Conservation (phyloP, 2,329 filamentous ascomycete species). For the Fusarium globosum region DNA sequence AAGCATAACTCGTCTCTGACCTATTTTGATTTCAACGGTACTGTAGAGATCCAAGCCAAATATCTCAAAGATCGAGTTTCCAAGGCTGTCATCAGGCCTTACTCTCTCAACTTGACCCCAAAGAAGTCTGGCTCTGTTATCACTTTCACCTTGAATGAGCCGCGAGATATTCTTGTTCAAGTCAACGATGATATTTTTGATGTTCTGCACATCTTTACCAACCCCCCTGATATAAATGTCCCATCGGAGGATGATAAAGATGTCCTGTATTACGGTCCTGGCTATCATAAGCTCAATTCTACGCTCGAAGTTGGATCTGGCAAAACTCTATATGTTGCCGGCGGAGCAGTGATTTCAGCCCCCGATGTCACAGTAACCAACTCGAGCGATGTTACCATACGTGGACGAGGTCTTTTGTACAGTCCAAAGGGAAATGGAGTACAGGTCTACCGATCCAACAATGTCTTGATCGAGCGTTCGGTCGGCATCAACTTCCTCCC, state of each 20-base stretch:
- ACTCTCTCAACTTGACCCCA: background rate
- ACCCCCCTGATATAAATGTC: fast-evolving
- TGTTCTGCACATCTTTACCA: background rate
- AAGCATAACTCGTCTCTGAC: background rate
- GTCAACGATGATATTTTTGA: background rate
- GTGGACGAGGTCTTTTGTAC: background rate
- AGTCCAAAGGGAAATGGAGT: background rate
- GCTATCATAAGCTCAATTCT: background rate
- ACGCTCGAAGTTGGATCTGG: background rate
- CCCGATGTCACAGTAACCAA: fast-evolving
- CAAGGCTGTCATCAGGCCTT: background rate
- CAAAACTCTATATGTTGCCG: background rate
- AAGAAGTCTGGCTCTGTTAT: background rate
- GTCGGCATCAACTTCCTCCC: background rate
- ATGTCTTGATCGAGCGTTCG: background rate
- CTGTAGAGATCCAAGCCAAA: background rate
- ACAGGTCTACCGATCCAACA: background rate
- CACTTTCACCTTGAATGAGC: background rate
- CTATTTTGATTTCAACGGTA: background rate
- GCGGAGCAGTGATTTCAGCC: background rate
- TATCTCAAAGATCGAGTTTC: background rate
- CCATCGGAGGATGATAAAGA: fast-evolving
- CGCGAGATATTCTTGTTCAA: background rate
- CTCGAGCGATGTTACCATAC: background rate
- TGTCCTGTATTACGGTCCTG: background rate